Conservation (phyloP, 768 basidiomycete genomes). For the Mrakia gelida region DNA sequence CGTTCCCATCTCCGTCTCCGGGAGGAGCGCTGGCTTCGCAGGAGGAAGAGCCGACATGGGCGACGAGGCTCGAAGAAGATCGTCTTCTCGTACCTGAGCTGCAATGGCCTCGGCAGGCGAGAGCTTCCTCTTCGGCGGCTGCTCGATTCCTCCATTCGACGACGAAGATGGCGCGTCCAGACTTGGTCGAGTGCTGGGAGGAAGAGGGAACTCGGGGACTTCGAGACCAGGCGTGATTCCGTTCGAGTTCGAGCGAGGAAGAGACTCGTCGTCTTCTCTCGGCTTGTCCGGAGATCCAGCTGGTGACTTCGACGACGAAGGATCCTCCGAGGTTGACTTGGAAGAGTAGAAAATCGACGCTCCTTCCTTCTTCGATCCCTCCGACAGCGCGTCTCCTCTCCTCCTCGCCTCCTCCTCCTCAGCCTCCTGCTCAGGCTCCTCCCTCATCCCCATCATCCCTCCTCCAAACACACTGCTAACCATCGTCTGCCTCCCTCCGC, state of each 20-base stretch:
- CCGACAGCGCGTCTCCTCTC: neutral
- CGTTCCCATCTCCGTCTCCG: neutral
- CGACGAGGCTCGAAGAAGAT: neutral
- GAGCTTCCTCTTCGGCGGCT: neutral
- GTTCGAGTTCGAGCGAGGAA: neutral
- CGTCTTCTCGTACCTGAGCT: neutral
- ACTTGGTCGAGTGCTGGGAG: neutral
- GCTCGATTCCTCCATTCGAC: no score
- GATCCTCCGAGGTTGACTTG: neutral
- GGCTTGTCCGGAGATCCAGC: neutral
- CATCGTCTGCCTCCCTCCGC: neutral
- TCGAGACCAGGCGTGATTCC: neutral
- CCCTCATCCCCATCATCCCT: neutral
- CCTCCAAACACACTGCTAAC: neutral
- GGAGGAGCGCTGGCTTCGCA: neutral
- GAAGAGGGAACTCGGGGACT: neutral
- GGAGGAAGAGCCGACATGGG: constrained; percentile 11
- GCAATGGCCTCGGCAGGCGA: neutral
- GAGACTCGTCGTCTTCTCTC: neutral
- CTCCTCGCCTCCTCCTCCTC: neutral
- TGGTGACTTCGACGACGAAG: neutral
- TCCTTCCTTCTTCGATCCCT: neutral
- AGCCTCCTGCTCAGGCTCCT: neutral
- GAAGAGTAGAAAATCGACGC: neutral
- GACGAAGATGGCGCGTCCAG: neutral